Conservation (phyloP, 371 early-diverging fungal genomes). For the Mucor velutinosus region DNA sequence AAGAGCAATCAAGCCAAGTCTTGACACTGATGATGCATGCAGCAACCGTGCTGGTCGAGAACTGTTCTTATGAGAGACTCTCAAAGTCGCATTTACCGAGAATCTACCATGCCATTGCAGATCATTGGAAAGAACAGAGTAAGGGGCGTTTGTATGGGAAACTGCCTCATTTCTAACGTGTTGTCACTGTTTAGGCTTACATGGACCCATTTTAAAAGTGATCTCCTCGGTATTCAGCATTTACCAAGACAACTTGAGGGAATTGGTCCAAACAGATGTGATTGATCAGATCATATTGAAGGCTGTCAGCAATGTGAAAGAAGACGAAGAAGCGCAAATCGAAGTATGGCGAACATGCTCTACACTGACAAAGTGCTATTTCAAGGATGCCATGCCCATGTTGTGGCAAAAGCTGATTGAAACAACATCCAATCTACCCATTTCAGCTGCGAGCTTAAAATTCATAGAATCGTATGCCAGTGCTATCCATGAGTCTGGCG, state of each 20-base stretch:
- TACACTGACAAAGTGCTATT: slow-evolving; percentile 22
- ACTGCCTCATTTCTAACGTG: neutral
- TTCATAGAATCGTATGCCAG: slow-evolving; percentile 45
- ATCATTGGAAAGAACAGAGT: slow-evolving; percentile 35
- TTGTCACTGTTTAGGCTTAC: slow-evolving; percentile 10
- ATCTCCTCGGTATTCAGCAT: slow-evolving; percentile 31
- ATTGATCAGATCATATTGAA: slow-evolving; percentile 17
- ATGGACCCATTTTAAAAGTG: slow-evolving; percentile 38
- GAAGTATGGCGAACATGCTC: slow-evolving; percentile 25
- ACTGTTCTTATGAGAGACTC: slow-evolving; percentile 53
- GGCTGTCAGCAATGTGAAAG: neutral
- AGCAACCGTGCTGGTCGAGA: slow-evolving; percentile 36
- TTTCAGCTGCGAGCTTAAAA: slow-evolving; percentile 33
- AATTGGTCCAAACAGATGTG: neutral
- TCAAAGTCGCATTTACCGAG: slow-evolving; percentile 36
- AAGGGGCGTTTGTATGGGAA: neutral
- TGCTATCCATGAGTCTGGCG: slow-evolving; percentile 20
- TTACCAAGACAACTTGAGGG: slow-evolving; percentile 8
- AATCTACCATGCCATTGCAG: slow-evolving; percentile 26
- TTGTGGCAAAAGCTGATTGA: slow-evolving; percentile 18
- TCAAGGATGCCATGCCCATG: slow-evolving; percentile 8
- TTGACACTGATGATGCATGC: slow-evolving; percentile 37
- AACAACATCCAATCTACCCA: neutral
- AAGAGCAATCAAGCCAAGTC: slow-evolving; percentile 38
- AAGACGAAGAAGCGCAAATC: slow-evolving; percentile 3